phyloP scores from a whole-genome alignment of 129 eudicot species.

The Flaveria sonorensis region DNA sequence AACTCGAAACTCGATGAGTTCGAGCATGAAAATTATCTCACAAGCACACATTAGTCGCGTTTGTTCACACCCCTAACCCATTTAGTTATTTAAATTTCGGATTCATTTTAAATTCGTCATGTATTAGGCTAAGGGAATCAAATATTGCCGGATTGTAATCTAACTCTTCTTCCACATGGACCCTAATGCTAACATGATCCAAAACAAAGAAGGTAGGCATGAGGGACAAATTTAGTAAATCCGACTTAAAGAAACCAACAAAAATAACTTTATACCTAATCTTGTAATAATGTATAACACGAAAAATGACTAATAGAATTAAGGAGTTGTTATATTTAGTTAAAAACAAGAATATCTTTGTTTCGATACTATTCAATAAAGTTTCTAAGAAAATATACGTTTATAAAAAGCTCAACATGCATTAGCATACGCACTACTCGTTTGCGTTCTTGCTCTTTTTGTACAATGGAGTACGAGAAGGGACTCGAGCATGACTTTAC shows the following conservation, averaged over 20 bases:
- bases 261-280: neutral
- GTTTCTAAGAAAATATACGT: slow-evolving; percentile 4
- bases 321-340: neutral
- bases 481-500: slow-evolving; percentile 51
- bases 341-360: slow-evolving; percentile 14
- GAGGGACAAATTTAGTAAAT: too few relatives aligned
- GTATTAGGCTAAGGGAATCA: slow-evolving; percentile 1
- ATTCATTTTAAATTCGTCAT: too few relatives aligned
- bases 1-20: too few relatives aligned
- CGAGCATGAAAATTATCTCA: too few relatives aligned
- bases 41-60: too few relatives aligned
- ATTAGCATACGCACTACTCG: neutral
- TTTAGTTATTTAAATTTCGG: too few relatives aligned
- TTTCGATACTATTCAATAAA: neutral
- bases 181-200: neutral
- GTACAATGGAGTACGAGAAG: slow-evolving; percentile 37
- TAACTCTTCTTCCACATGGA: neutral
- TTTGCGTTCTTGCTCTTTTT: neutral
- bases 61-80: too few relatives aligned
- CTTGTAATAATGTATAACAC: neutral
- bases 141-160: slow-evolving; percentile 14
- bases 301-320: slow-evolving; percentile 11
- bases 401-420: slow-evolving; percentile 12
- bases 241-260: neutral
- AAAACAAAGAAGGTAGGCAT: neutral